phyloP scores from a whole-genome alignment of 2,329 filamentous ascomycete species.

The Xylariaceae sp. region DNA sequence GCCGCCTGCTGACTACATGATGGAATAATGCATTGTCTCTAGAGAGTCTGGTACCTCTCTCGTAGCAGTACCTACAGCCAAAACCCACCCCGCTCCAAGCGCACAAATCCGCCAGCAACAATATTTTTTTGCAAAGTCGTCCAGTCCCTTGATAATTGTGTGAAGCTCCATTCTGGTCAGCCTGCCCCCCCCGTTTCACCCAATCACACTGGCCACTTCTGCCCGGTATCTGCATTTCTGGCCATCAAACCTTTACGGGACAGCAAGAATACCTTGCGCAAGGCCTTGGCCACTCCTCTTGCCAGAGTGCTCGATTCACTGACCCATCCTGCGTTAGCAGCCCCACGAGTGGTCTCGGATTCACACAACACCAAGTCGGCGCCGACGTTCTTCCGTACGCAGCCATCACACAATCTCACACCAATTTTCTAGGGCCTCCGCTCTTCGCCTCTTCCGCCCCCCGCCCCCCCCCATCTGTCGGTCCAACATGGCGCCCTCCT shows the following conservation, averaged over 20 bases:
- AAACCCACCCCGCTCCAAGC: constrained; percentile 16
- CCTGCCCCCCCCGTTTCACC: constrained; percentile 5
- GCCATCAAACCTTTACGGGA: background rate
- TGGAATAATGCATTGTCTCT: too few relatives aligned
- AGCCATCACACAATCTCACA: background rate
- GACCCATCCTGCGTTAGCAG: background rate
- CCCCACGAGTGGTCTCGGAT: background rate
- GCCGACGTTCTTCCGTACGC: background rate
- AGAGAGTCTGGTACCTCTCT: background rate
- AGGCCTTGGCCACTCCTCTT: background rate
- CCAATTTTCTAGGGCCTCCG: constrained; percentile 1
- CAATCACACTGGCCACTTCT: constrained; percentile 12
- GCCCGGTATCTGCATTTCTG: background rate
- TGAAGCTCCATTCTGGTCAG: constrained; percentile 11
- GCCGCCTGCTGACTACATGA: too few relatives aligned
- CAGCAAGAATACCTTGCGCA: background rate
- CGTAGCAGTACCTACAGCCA: background rate
- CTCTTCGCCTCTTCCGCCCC: constrained; percentile 7
- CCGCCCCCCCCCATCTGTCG: background rate
- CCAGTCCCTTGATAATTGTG: constrained; percentile 4
- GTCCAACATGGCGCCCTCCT: constrained; percentile 83
- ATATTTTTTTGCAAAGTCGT: constrained; percentile 11
- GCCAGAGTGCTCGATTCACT: background rate
- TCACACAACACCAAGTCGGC: constrained; percentile 1
- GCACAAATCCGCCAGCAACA: constrained; percentile 15